A percentile compares a stretch with the other conserved stretches of the same genome.
Evolutionary conservation across 208 protist genomes (phyloP).

Genomic region (Acanthamoeba royreba): DNA sequence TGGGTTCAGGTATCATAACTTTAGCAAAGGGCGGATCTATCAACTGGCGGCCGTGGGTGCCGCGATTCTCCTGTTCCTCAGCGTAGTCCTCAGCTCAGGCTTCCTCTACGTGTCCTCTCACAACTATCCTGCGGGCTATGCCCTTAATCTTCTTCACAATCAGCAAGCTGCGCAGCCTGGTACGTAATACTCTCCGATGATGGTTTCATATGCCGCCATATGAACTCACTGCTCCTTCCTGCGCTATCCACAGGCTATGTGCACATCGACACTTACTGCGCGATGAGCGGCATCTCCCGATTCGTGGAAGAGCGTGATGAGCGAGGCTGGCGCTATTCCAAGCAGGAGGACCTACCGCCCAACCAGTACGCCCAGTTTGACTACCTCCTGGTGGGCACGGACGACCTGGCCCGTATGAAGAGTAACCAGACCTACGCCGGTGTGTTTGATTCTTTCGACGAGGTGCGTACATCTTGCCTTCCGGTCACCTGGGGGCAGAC

Average conservation of each 20-base stretch:
- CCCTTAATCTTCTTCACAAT: conserved; percentile 51
- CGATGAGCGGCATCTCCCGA: conserved; percentile 67
- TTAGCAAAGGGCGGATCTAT: background rate
- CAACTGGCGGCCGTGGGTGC: background rate
- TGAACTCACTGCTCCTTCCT: too few relatives aligned
- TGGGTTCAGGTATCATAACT: background rate
- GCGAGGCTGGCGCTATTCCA: background rate
- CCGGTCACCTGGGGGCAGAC: too few relatives aligned
- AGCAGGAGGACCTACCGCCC: background rate
- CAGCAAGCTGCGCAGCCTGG: background rate
- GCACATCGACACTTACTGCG: conserved; percentile 69
- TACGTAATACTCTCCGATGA: background rate
- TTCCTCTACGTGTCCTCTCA: conserved; percentile 49
- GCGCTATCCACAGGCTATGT: background rate
- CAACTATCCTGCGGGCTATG: conserved; percentile 74
- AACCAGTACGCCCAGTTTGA: background rate
- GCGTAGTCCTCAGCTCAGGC: background rate
- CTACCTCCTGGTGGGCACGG: background rate
- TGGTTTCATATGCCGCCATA: background rate
- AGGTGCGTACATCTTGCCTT: background rate
- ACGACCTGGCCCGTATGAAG: background rate
- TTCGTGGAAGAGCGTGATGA: conserved; percentile 44
- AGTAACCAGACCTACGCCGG: background rate
- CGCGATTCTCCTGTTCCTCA: background rate
- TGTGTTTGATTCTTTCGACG: background rate